phyloP scores from a whole-genome alignment of 2,329 filamentous ascomycete species.

The Hypoxylon sp. region DNA sequence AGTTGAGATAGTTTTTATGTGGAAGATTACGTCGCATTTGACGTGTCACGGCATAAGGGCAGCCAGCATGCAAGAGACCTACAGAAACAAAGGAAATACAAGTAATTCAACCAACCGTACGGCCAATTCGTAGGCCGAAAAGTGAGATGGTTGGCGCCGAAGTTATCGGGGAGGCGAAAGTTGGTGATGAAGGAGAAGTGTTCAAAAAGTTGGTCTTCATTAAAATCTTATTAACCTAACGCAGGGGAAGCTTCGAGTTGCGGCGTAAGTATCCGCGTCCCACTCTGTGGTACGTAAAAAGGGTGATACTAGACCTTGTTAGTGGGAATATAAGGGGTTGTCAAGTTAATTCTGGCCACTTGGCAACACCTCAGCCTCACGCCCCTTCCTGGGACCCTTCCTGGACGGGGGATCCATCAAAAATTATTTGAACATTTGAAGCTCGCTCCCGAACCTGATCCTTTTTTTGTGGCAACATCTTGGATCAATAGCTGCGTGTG shows the following conservation, averaged over 20 bases:
- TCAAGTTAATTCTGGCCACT: constrained; percentile 47
- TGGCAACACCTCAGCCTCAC: constrained; percentile 44
- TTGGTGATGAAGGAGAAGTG: constrained; percentile 31
- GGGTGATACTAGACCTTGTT: constrained; percentile 1
- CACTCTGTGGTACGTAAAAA: constrained; percentile 31
- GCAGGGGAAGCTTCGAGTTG: constrained; percentile 42
- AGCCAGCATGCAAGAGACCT: constrained; percentile 32
- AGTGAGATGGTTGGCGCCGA: constrained; percentile 37
- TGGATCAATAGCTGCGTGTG: constrained; percentile 1
- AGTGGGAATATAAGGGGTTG: constrained; percentile 16
- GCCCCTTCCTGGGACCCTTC: constrained; percentile 21
- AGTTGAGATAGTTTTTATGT: constrained; percentile 22
- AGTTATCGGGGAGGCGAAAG: constrained; percentile 28
- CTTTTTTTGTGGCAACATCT: constrained; percentile 10
- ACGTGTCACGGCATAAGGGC: constrained; percentile 27
- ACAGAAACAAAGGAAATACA: constrained; percentile 45
- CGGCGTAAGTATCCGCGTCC: constrained; percentile 35
- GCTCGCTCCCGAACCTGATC: constrained; percentile 25
- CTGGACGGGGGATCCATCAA: constrained; percentile 10
- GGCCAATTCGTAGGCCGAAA: constrained; percentile 36
- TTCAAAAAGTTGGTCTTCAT: constrained; percentile 30
- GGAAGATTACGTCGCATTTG: constrained; percentile 37
- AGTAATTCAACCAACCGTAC: constrained; percentile 41
- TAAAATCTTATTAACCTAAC: constrained; percentile 42
- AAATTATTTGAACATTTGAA: constrained; percentile 16